A percentile compares a stretch with the other conserved stretches of the same genome.
Evolutionary conservation across 1,284 basidiomycete genomes (phyloP).

Genomic region (Cryptococcus sp.): DNA sequence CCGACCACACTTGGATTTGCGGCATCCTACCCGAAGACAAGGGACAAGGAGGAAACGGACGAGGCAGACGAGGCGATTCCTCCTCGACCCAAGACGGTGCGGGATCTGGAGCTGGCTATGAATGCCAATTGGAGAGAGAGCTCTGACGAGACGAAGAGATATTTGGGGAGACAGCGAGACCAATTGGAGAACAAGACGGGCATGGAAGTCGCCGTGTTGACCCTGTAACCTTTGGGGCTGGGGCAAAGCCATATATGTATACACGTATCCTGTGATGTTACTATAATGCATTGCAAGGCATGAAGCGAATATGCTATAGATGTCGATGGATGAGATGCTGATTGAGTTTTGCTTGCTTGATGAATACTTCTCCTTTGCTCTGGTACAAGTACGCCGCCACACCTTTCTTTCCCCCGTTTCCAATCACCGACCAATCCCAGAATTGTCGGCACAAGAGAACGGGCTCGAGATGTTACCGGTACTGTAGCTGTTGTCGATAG

Average conservation of each 20-base stretch:
- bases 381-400: too few species aligned
- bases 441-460: conserved; percentile 6
- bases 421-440: not conserved
- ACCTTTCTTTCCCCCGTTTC: too few species aligned
- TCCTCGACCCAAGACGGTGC: conserved; percentile 15
- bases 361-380: too few species aligned
- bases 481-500: conserved; percentile 12
- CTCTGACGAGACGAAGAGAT: conserved; percentile 17
- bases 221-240: too few species aligned
- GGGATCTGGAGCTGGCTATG: conserved; percentile 27
- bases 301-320: too few species aligned
- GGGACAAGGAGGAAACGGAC: conserved; percentile 3
- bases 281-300: too few species aligned
- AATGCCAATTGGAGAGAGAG: conserved; percentile 30
- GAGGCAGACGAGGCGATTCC: not conserved
- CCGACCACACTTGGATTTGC: conserved; percentile 18
- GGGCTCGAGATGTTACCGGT: conserved; percentile 9
- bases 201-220: conserved; percentile 28
- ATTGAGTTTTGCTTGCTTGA: too few species aligned
- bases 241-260: too few species aligned
- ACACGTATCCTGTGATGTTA: too few species aligned
- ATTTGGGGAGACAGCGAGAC: conserved; percentile 22
- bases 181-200: conserved; percentile 35
- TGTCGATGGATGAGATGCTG: too few species aligned
- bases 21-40: conserved; percentile 1